Base-by-base conservation (phyloP, 2,329 filamentous ascomycete genomes). In the Penicillium sp. region DNA sequence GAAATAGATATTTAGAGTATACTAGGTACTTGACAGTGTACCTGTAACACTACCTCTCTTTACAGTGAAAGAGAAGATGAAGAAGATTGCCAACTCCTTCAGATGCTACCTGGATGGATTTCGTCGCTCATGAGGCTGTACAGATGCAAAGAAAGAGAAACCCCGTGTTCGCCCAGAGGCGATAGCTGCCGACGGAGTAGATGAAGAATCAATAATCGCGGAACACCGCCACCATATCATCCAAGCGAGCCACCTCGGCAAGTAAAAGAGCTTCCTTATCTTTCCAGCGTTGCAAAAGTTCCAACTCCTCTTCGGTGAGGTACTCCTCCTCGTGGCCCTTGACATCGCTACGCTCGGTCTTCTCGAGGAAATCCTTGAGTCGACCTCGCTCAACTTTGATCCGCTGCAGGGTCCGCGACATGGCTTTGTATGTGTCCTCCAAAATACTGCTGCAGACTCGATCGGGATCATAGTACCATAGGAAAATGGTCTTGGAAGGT, bases 381-480 rank as follows among this genome's bases (percentile, higher is more conserved):
- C 85, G 85, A 48, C 84, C 82, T 37, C 89, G 84, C 72, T 97
- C 90, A 26, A 89, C 85, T 33, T 86, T 84, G 23, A 95, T 82
- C 23, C 92, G 88, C 71, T 96, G 90, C 47, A 97, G 73, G 59
- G 89, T 89, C 54, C 92, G 85, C 15, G 91, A 82, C 89, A 97
- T 96, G 26, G 87, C 84, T 73, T 96, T 96, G 79, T 96, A 97
- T 0, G 89, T 85, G 56, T 90, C 88, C 59, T 96, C 88, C 11
- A 96, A 75, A 1, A 96, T 77, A 57, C 88, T 83, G 20, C 83
- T 81, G 47, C 87, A 79, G 6, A 89, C 87, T 45, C 89, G 84
- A 44, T 91, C 85, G 11, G 83, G 79, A 69, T 97, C 92, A 73
- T 91, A 96, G 79, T 86, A 96, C 87, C 92, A 97, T 53, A 97